A percentile compares a stretch with the other conserved stretches of the same genome.
Evolutionary conservation across 495 filamentous ascomycete species (phyloP).

Genomic region (Rhypophila decipiens): DNA sequence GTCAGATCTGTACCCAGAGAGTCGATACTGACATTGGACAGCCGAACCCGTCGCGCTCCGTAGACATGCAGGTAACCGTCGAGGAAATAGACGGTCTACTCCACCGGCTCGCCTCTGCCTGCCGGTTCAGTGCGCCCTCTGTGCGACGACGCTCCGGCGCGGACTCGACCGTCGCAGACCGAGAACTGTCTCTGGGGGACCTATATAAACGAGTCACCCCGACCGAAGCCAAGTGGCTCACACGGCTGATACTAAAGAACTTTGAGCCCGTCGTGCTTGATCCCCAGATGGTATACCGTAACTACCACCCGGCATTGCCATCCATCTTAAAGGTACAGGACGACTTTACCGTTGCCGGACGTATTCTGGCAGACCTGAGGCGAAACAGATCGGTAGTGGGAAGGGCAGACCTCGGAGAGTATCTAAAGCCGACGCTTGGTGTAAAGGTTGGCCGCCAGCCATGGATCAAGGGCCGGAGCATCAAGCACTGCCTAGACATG

Average conservation of each 20-base stretch:
- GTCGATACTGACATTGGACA: conserved; percentile 12
- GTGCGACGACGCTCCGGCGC: conserved; percentile 49
- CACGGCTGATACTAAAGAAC: conserved; percentile 72
- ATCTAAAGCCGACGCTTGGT: conserved; percentile 57
- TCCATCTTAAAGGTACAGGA: conserved; percentile 62
- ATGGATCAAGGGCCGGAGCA: conserved; percentile 68
- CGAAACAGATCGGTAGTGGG: conserved; percentile 16
- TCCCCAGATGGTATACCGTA: conserved; percentile 35
- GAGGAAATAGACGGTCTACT: conserved; percentile 70
- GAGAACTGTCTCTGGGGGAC: conserved; percentile 43
- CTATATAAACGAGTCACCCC: conserved; percentile 58
- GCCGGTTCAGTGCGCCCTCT: conserved; percentile 60
- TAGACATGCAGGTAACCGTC: conserved; percentile 48
- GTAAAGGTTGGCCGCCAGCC: conserved; percentile 68
- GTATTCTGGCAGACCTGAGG: conserved; percentile 19
- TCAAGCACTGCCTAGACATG: conserved; percentile 68
- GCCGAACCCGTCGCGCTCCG: conserved; percentile 30
- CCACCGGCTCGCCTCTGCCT: conserved; percentile 55
- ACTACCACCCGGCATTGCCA: conserved; percentile 53
- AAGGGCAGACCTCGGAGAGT: conserved; percentile 11
- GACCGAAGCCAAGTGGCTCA: conserved; percentile 84
- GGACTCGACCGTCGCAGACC: conserved; percentile 22
- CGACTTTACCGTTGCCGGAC: conserved; percentile 32
- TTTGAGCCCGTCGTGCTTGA: conserved; percentile 55
- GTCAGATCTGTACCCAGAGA: too few relatives aligned